Evolutionary conservation across 2,329 filamentous ascomycete genomes (phyloP), one percentile per base, ranked within the genome.

Genomic region (Arthroderma sp.): DNA sequence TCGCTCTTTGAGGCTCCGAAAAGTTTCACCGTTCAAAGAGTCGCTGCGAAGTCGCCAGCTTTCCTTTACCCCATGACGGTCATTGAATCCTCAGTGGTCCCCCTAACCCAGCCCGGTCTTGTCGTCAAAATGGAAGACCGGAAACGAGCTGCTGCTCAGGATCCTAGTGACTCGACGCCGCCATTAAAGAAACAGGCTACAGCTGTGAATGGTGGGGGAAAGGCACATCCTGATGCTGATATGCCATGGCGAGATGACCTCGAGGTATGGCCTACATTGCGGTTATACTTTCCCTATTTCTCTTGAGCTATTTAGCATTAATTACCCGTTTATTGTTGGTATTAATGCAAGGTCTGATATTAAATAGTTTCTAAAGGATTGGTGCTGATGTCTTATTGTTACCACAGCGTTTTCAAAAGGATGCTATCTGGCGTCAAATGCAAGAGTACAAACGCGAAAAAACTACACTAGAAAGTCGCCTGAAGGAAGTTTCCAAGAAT

Each of bases 101-200:
- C 81, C 74, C 78, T 80, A 77, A 78, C 83, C 73, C 82, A 85
- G 71, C 67, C 75, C 65, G 80, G 80, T 75, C 75, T 85, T 70
- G 73, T 80, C 73, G 73, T 80, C 56, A 94, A 91, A 78, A 98
- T 96, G 89, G 91, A 98, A 77, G 91, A 96, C 74, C 86, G 91
- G 78, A 98, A 98, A 78, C 81, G 91, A 78, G 83, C 87, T 61
- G 85, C 87, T 61, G 76, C 83, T 56, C 75, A 78, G 67, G 83
- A 82, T 61, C 71, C 78, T 59, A 85, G 91, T 64, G 86, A 95
- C 55, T 72, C 85, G 60, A 84, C 83, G 53, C 89, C 89, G 53
- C 88, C 89, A 22, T 83, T 80, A 61, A 98, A 96, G 74, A 83
- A 87, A 67, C 84, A 94, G 65, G 85, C 86, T 45, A 75, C 72